Conservation (phyloP, 2,329 filamentous ascomycete genomes). For the Emergomyces orientalis region DNA sequence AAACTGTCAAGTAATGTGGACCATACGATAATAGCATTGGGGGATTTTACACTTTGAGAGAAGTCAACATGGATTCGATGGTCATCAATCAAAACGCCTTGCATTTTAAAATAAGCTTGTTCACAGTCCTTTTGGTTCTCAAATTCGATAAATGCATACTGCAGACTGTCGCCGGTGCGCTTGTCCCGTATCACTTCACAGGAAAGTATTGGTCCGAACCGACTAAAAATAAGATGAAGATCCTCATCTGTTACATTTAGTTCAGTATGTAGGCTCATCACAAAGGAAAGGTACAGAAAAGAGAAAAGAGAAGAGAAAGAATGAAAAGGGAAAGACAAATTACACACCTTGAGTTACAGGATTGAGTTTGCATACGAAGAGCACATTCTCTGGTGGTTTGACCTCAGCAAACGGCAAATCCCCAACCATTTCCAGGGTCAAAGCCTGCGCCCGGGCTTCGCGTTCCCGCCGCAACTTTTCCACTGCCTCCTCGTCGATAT, state of each 20-base stretch:
- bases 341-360: constrained; percentile 67
- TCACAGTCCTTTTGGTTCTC: constrained; percentile 89
- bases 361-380: constrained; percentile 98
- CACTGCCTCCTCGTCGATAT: constrained; percentile 68
- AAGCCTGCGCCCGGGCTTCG: constrained; percentile 83
- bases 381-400: constrained; percentile 89
- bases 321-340: background rate
- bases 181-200: constrained; percentile 95
- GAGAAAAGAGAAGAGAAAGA: background rate
- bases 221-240: constrained; percentile 88
- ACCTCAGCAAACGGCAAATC: constrained; percentile 96
- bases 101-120: constrained; percentile 97
- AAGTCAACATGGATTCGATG: constrained; percentile 98
- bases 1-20: constrained; percentile 7
- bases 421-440: constrained; percentile 96
- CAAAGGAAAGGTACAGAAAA: background rate
- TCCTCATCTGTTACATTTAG: constrained; percentile 58
- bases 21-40: background rate
- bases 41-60: constrained; percentile 70
- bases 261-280: background rate
- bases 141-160: constrained; percentile 97
- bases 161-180: constrained; percentile 85
- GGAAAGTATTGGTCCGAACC: constrained; percentile 88
- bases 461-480: constrained; percentile 76
- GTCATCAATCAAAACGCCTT: constrained; percentile 91